Percentiles rank a stretch among this genome's conserved stretches.
Conservation (phyloP, 257 asterid species). For the Capsicum pubescens region DNA sequence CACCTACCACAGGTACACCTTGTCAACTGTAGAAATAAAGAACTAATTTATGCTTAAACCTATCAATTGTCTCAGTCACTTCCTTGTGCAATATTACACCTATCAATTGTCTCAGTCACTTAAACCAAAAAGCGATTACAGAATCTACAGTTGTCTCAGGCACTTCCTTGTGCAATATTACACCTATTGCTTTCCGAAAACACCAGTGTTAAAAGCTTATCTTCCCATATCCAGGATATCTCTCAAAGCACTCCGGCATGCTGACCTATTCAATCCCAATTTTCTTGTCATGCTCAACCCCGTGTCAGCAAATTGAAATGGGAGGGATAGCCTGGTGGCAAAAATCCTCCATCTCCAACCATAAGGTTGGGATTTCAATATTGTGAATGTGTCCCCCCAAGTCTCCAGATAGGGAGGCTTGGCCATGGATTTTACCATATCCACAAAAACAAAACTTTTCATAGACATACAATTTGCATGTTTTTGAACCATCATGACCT, state of each 20-base stretch:
- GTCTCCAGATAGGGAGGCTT: not conserved
- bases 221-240: not conserved
- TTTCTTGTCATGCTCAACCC: not conserved
- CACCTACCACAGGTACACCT: not conserved
- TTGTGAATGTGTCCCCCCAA: not conserved
- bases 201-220: not conserved
- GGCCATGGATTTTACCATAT: not conserved
- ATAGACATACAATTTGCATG: not conserved
- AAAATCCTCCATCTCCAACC: not conserved
- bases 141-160: not conserved
- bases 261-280: constrained; percentile 4
- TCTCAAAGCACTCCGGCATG: not conserved
- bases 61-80: too few species aligned
- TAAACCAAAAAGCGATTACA: not conserved
- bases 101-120: too few species aligned
- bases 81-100: too few species aligned
- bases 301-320: not conserved
- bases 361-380: not conserved
- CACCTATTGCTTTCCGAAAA: not conserved
- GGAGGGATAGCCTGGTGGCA: not conserved
- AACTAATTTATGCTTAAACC: too few species aligned
- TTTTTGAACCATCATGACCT: not conserved
- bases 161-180: constrained; percentile 2
- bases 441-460: not conserved
- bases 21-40: too few species aligned